Evolutionary conservation across 176 grass and related monocot species (phyloP).

Genomic region (Carex pumila): DNA sequence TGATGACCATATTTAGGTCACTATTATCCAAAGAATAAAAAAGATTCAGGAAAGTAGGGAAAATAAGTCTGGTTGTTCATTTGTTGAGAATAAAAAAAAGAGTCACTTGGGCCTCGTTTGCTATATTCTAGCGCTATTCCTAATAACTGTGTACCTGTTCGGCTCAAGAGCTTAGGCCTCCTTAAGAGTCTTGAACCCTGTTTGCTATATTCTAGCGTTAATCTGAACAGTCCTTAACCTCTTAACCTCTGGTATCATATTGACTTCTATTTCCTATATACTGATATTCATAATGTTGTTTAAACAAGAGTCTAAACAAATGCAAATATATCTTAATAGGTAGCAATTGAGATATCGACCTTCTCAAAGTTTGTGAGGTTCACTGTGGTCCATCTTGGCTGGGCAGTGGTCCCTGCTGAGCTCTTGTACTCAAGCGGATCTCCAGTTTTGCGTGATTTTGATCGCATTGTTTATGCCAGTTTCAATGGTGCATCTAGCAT

Average conservation of each 20-base stretch:
- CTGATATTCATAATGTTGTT: neutral
- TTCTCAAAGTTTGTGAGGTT: conserved; percentile 95
- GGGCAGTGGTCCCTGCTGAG: conserved; percentile 77
- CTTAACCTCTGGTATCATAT: no score
- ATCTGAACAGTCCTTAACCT: no score
- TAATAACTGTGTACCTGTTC: no score
- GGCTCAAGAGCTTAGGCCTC: no score
- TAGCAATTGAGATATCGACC: conserved; percentile 89
- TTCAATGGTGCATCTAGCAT: conserved; percentile 94
- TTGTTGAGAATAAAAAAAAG: no score
- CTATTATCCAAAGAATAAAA: neutral
- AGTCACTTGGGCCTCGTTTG: no score
- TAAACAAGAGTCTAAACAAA: conserved; percentile 3
- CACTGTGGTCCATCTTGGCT: conserved; percentile 76
- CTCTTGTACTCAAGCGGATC: conserved; percentile 54
- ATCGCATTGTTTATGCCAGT: conserved; percentile 75
- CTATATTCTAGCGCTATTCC: no score
- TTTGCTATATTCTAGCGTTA: no score
- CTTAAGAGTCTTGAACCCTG: no score
- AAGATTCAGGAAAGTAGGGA: neutral
- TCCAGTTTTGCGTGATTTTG: conserved; percentile 58
- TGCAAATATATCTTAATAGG: conserved; percentile 19
- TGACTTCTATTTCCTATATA: neutral
- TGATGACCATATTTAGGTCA: neutral
- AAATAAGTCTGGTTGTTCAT: neutral